Conservation (phyloP, 2,329 filamentous ascomycete species). For the Ophiostoma himal-ulmi region DNA sequence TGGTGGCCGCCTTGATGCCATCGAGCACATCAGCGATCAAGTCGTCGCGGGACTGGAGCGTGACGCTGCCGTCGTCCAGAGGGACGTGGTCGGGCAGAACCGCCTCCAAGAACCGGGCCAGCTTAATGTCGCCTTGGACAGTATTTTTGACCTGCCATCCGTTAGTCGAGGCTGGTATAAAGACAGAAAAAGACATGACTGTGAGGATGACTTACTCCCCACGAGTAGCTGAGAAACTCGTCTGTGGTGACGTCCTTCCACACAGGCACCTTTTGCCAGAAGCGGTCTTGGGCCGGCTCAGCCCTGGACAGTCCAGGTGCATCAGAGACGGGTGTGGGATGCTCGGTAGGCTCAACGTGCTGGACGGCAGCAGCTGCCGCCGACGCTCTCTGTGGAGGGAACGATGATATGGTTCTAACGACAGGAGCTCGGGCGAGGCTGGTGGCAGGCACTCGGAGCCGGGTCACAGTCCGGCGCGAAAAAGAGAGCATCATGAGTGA, state of each 20-base stretch:
- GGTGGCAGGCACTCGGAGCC: background rate
- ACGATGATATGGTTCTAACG: background rate
- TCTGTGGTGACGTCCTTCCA: constrained; percentile 45
- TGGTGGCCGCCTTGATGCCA: constrained; percentile 50
- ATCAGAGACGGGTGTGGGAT: background rate
- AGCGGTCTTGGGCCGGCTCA: constrained; percentile 29
- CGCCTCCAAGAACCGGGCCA: constrained; percentile 44
- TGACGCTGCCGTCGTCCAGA: constrained; percentile 28
- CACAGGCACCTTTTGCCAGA: constrained; percentile 46
- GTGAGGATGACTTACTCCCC: constrained; percentile 43
- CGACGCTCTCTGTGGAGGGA: background rate
- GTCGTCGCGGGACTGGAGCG: constrained; percentile 43
- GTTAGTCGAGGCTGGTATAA: background rate
- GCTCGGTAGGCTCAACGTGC: background rate
- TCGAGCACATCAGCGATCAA: constrained; percentile 50
- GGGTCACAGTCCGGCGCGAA: background rate
- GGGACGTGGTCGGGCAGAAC: constrained; percentile 49
- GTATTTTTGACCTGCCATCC: constrained; percentile 42
- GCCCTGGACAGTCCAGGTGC: background rate
- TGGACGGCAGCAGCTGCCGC: background rate
- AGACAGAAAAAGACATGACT: background rate
- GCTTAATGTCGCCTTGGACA: constrained; percentile 42
- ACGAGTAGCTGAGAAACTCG: constrained; percentile 49
- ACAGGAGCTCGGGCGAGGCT: background rate
- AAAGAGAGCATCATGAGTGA: background rate